A percentile compares a stretch with the other conserved stretches of the same genome.
These are phyloP conservation scores for Candida xyloterini DNA, from an alignment of 805 yeast species.

Conservation along the genomic window DNA sequence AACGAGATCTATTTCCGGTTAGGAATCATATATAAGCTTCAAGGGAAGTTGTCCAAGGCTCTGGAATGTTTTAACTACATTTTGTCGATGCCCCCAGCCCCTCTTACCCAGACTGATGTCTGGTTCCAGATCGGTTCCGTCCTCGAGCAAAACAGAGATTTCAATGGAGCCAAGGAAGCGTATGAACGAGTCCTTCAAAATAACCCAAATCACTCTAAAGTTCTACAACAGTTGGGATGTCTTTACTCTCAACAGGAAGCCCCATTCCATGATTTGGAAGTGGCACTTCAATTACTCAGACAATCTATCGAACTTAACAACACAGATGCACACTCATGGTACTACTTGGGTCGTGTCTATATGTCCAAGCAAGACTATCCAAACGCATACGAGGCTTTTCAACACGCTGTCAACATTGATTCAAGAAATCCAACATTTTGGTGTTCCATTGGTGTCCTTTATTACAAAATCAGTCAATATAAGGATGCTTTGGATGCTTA, in stretches of 20 bases:
- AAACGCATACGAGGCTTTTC: constrained; percentile 97
- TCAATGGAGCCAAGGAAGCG: constrained; percentile 89
- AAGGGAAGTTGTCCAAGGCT: constrained; percentile 80
- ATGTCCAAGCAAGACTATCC: constrained; percentile 95
- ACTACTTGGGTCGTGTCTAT: constrained; percentile 92
- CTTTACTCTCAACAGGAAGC: constrained; percentile 75
- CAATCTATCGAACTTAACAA: constrained; percentile 89
- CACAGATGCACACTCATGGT: constrained; percentile 95
- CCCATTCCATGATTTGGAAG: constrained; percentile 73
- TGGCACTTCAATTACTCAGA: constrained; percentile 75
- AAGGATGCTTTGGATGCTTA: constrained; percentile 97
- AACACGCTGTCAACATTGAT: constrained; percentile 96
- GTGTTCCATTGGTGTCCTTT: constrained; percentile 94
- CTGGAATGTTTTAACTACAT: constrained; percentile 94
- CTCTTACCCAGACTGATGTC: constrained; percentile 92
- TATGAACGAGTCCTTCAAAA: constrained; percentile 88
- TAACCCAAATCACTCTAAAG: constrained; percentile 93
- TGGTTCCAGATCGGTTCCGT: constrained; percentile 99
- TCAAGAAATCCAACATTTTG: constrained; percentile 97
- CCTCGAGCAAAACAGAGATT: constrained; percentile 89
- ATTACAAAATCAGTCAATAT: constrained; percentile 94
- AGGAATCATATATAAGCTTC: constrained; percentile 96
- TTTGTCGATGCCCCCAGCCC: constrained; percentile 87
- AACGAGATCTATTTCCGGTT: constrained; percentile 93
- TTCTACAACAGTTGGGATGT: constrained; percentile 93